Evolutionary conservation across 2,329 filamentous ascomycete species (phyloP), one percentile per base, ranked within the genome.

Genomic region (Beauveria caledonica): DNA sequence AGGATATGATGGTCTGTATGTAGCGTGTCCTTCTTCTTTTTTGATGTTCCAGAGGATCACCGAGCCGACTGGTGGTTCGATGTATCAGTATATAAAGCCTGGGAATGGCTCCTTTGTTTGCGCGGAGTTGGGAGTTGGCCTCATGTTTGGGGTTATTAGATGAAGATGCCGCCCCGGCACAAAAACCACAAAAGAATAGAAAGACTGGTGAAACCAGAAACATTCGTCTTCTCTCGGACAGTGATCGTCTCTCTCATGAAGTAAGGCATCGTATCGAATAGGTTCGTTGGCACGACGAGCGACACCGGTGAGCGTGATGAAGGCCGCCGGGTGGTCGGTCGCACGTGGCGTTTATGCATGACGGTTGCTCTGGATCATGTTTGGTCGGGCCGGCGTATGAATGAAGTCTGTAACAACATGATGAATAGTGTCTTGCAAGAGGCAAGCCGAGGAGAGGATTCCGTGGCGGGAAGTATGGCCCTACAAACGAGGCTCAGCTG

Each of bases 1-100:
- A 69, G 67, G 36, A 62, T 23, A 44, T 33, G 52, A 36, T 40
- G 57, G 53, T 42, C 51, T 60, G 59, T 60, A 60, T 50, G 56
- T 60, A 60, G 46, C 59, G 52, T 36, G 2, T 54, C 15, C n/a
- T n/a, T n/a, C n/a, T n/a, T 29, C 23, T 56, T 56, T 50, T 53
- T 36, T n/a, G 33, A 44, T 60, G 45, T 44, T 23, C 15, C 42
- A 45, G 44, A 51, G 45, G n/a, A 49, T 56, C 7, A 51, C 27
- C 36, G 25, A 51, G 36, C 5, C 45, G 45, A 60, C 33, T 13
- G 50, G 7, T 15, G 21, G 33, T 42, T 46, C 36, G 59, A 55
- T 56, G 52, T 60, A 60, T 56, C 33, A 60, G 59, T 60, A 54
- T 46, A 46, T 50, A 50, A 19, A 51, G 51, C 51, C 23, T 50